Evolutionary conservation across 768 basidiomycete genomes (phyloP).

Genomic region (Tubosaeta brunneosetosa): DNA sequence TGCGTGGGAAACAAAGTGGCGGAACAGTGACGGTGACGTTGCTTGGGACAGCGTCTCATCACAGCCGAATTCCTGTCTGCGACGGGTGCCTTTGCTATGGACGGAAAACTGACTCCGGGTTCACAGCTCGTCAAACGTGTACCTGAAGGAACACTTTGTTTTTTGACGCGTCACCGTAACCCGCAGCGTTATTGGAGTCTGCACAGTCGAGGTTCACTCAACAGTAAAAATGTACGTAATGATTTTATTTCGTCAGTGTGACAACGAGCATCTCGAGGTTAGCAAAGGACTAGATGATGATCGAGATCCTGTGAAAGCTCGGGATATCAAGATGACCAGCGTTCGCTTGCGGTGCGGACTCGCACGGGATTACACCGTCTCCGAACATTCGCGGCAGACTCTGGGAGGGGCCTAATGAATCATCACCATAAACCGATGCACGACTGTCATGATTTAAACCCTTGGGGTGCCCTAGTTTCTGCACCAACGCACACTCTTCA

Average conservation of each 20-base stretch:
- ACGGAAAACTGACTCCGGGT: background rate
- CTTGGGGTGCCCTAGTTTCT: background rate
- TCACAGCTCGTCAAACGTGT: background rate
- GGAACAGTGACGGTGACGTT: background rate
- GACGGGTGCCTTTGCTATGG: background rate
- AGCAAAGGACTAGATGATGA: background rate
- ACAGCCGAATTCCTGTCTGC: background rate
- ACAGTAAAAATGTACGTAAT: background rate
- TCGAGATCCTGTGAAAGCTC: background rate
- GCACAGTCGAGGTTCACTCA: background rate
- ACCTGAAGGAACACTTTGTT: background rate
- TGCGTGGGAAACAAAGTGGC: slow-evolving; percentile 1
- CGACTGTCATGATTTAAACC: slow-evolving; percentile 3
- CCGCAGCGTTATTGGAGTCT: too few relatives aligned
- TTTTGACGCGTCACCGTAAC: background rate
- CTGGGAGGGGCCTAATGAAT: background rate
- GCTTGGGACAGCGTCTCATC: background rate
- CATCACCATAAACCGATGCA: slow-evolving; percentile 5
- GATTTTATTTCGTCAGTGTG: background rate
- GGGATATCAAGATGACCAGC: background rate
- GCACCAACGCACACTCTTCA: background rate
- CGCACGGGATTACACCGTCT: background rate
- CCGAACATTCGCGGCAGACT: background rate
- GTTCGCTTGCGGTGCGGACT: background rate
- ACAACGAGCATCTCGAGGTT: background rate